phyloP scores from a whole-genome alignment of 345 rosid genomes.

The Brassica nigra region DNA sequence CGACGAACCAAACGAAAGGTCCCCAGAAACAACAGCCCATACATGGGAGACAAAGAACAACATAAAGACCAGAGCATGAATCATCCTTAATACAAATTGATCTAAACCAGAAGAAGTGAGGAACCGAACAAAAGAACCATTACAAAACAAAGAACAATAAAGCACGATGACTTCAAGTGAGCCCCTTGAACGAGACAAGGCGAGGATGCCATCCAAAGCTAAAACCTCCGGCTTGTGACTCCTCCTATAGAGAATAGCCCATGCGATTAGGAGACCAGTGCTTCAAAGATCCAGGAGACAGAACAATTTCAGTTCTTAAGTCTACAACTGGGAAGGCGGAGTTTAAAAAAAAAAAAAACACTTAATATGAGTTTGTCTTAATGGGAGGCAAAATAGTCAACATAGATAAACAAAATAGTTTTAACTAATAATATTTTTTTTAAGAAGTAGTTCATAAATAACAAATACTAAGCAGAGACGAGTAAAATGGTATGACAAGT shows the following conservation, averaged over 20 bases:
- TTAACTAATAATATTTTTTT: too few species aligned
- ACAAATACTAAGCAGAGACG: too few species aligned
- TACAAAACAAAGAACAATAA: too few species aligned
- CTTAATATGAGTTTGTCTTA: too few species aligned
- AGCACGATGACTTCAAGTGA: not conserved
- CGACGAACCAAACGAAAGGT: too few species aligned
- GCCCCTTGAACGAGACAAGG: not conserved
- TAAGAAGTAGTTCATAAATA: too few species aligned
- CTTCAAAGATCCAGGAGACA: not conserved
- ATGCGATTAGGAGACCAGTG: not conserved
- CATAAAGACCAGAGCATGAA: not conserved
- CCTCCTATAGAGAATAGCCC: not conserved
- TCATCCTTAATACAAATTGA: not conserved
- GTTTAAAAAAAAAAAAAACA: too few species aligned
- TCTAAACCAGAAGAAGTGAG: not conserved
- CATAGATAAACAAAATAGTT: too few species aligned
- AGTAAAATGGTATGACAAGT: too few species aligned
- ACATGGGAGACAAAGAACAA: too few species aligned
- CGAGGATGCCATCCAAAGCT: not conserved
- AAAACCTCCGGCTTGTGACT: not conserved
- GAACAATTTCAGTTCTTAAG: not conserved
- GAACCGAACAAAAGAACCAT: not conserved
- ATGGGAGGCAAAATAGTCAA: too few species aligned
- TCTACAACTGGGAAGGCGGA: not conserved
- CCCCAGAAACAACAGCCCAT: too few species aligned